Percentiles rank a stretch among this genome's conserved stretches.
phyloP scores from a whole-genome alignment of 805 yeast genomes.

The Lipomyces sp. region DNA sequence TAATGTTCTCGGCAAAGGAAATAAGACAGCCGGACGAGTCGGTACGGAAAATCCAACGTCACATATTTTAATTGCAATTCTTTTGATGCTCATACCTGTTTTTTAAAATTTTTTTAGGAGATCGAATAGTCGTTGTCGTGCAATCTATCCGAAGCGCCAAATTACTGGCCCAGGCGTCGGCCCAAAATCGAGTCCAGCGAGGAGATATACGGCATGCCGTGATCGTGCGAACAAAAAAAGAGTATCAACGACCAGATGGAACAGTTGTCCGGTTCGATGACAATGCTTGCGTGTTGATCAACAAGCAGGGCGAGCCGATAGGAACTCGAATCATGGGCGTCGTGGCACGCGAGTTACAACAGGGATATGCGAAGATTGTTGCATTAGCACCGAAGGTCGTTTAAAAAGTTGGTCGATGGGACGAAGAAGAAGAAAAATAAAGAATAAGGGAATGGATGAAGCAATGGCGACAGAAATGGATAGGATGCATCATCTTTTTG shows the following conservation, averaged over 20 bases:
- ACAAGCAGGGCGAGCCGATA: constrained; percentile 90
- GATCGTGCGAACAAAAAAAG: constrained; percentile 88
- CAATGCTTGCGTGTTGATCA: constrained; percentile 93
- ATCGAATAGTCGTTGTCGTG: constrained; percentile 90
- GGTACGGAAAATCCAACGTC: constrained; percentile 34
- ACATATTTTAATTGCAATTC: no score
- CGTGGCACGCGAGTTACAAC: constrained; percentile 87
- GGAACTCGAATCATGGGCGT: constrained; percentile 89
- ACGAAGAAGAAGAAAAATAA: neutral
- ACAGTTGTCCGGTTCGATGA: constrained; percentile 86
- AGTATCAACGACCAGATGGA: constrained; percentile 81
- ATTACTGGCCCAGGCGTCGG: constrained; percentile 14
- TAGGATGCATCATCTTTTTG: neutral
- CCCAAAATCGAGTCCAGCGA: constrained; percentile 75
- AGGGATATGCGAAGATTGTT: constrained; percentile 81
- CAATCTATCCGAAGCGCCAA: constrained; percentile 29
- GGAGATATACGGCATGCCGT: constrained; percentile 97
- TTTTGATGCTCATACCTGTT: neutral
- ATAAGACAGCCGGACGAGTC: constrained; percentile 76
- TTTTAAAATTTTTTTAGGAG: constrained; percentile 59
- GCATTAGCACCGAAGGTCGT: constrained; percentile 80
- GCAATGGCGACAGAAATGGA: neutral
- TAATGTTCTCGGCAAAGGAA: constrained; percentile 88
- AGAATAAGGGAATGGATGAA: neutral
- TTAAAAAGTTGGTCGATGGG: constrained; percentile 10